Conservation (phyloP, 1,284 basidiomycete genomes). For the Ganoderma lucidum region DNA sequence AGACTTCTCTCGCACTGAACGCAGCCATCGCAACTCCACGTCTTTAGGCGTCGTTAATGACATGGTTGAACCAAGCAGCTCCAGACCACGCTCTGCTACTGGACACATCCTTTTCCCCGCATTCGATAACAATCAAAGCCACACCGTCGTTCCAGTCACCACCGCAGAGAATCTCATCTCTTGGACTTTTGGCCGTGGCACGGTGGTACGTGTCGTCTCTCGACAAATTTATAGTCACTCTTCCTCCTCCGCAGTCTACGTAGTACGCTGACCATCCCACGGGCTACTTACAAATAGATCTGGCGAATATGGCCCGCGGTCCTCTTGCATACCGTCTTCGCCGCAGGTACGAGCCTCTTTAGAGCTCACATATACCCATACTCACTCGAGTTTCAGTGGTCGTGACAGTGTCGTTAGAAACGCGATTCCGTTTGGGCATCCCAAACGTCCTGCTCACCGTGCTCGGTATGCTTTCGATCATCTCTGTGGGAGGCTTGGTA, state of each 20-base stretch:
- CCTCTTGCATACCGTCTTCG: slow-evolving; percentile 64
- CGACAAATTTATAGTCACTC: slow-evolving; percentile 1
- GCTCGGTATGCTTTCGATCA: not conserved
- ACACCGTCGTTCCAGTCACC: slow-evolving; percentile 14
- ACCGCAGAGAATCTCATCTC: slow-evolving; percentile 43
- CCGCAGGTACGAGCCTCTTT: slow-evolving; percentile 48
- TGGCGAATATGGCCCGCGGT: slow-evolving; percentile 77
- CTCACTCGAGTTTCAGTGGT: slow-evolving; percentile 44
- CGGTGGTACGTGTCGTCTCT: slow-evolving; percentile 51
- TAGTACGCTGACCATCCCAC: slow-evolving; percentile 5
- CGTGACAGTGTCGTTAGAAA: slow-evolving; percentile 24
- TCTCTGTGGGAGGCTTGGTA: not conserved
- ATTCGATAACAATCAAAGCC: slow-evolving; percentile 18
- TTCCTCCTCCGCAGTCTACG: not conserved
- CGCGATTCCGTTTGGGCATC: not conserved
- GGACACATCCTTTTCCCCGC: slow-evolving; percentile 29
- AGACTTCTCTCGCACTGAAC: not conserved
- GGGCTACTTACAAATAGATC: slow-evolving; percentile 46
- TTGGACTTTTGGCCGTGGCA: slow-evolving; percentile 70
- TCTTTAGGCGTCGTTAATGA: no score
- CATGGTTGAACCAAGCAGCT: not conserved
- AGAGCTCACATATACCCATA: no score
- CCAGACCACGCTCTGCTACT: slow-evolving; percentile 22
- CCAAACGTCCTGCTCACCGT: not conserved
- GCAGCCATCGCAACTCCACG: not conserved